phyloP scores from a whole-genome alignment of 306 rosid species.

The Dicorynia guianensis region DNA sequence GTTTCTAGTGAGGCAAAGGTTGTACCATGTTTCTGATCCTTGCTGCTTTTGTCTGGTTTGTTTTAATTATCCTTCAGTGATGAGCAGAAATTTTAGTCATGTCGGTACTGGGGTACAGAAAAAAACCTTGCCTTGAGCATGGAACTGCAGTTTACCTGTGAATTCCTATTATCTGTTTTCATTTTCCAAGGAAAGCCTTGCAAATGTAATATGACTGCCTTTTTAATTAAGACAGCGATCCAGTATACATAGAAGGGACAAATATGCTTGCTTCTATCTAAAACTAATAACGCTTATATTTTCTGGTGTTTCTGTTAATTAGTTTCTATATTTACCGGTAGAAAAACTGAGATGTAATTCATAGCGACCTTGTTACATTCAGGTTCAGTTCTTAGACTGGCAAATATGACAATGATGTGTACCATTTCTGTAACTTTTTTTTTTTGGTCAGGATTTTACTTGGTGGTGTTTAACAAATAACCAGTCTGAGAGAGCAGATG shows the following conservation, averaged over 20 bases:
- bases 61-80: not conserved
- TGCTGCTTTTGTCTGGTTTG: constrained; percentile 13
- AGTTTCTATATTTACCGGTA: constrained; percentile 5
- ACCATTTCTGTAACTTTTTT: constrained; percentile 5
- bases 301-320: constrained; percentile 12
- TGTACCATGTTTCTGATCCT: constrained; percentile 24
- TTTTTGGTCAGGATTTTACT: constrained; percentile 86
- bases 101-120: not conserved
- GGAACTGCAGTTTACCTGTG: constrained; percentile 12
- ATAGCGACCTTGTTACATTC: not conserved
- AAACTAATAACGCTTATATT: too few species aligned
- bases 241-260: not conserved
- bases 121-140: constrained; percentile 5
- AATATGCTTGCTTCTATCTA: not conserved
- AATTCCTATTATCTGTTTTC: not conserved
- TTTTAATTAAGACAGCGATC: not conserved
- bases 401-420: constrained; percentile 31
- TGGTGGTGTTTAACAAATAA: constrained; percentile 89
- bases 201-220: not conserved
- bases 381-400: constrained; percentile 6
- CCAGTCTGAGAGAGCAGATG: constrained; percentile 97
- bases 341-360: not conserved
- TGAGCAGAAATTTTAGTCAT: constrained; percentile 18
- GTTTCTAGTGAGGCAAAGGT: constrained; percentile 97
- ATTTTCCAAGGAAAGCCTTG: not conserved